Base-by-base conservation (phyloP, 768 basidiomycete species). In the Naganishia randhawae region DNA sequence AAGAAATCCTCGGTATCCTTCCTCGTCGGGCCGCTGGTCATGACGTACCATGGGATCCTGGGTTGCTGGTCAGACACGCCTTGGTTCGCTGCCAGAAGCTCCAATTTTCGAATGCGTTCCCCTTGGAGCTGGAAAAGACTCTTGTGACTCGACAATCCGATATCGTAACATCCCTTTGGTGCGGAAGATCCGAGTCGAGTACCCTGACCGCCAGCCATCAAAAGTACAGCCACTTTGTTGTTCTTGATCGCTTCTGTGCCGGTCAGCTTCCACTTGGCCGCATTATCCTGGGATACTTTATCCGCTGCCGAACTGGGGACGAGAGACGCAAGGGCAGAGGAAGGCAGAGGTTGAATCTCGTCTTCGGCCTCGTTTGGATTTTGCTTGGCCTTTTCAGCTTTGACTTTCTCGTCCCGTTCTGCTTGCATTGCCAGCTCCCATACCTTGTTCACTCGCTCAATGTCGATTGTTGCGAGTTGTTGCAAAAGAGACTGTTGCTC, bases 161-260 rank as follows among this genome's bases (percentile, higher is more conserved):
- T 97, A 78, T 98, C 93, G 81, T 97, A 98, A 83, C 94, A 96
- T 5, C 96, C 96, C 78, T 99, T 99, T 25, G 96, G 96, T 6
- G 89, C 89, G 33, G 85, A 85, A 75, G 90, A 92, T 33, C 96
- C 96, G 50, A 99, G 82, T 65, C 96, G 85, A 22, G 94, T 96
- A 16, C 96, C 96, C 81, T 99, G 96, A 0, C 96, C 96, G 45
- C 96, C 96, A 9, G 96, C 96, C 90, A 99, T 91, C 73, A 99
- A 85, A 52, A 99, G 84, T 11, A 98, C 94, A n/a, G 88, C 96
- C 42, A 98, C 93, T 73, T 91, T 83, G 69, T 91, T 88, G 39
- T 85, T 81, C 19, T 88, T 85, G 75, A 97, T 86, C 53, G 95
- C 93, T 45, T 86, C 81, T 42, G 98, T 82, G 37, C 96, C 96